Evolutionary conservation across 805 yeast species (phyloP).

Genomic region (Barnettozyma botsteinii): DNA sequence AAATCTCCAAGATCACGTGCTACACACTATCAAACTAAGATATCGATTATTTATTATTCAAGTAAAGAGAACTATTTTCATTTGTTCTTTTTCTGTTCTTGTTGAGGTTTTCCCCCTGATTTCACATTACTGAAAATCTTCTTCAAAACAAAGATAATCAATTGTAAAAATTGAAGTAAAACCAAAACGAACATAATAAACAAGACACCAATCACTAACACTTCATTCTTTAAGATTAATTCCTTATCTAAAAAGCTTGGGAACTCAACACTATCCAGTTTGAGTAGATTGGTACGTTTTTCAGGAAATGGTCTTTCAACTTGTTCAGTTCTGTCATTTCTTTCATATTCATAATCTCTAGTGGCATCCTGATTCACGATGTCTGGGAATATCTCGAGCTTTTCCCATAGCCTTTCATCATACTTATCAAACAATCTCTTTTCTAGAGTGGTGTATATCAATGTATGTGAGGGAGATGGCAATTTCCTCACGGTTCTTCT

Average conservation of each 20-base stretch:
- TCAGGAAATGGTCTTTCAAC: constrained; percentile 27
- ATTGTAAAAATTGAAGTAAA: not conserved
- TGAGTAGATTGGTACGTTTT: constrained; percentile 29
- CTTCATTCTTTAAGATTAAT: constrained; percentile 45
- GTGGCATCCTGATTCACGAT: constrained; percentile 42
- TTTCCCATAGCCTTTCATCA: constrained; percentile 29
- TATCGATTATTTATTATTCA: too few species aligned
- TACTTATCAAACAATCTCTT: constrained; percentile 22
- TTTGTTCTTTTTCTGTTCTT: constrained; percentile 1
- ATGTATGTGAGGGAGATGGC: constrained; percentile 68
- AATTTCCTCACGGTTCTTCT: constrained; percentile 55
- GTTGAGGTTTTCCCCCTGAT: not conserved
- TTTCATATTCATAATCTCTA: constrained; percentile 47
- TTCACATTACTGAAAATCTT: not conserved
- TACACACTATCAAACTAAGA: too few species aligned
- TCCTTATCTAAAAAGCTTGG: constrained; percentile 40
- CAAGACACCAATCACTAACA: constrained; percentile 36
- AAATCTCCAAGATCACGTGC: not conserved
- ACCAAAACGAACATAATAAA: constrained; percentile 9
- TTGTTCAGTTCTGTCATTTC: constrained; percentile 39
- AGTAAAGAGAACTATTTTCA: too few species aligned
- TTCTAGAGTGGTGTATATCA: constrained; percentile 47
- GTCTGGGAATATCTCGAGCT: constrained; percentile 46
- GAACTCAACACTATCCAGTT: constrained; percentile 22
- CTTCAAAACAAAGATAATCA: not conserved